These are phyloP conservation scores for Suillus paluster DNA, from an alignment of 768 basidiomycete genomes.

Conservation along the genomic window DNA sequence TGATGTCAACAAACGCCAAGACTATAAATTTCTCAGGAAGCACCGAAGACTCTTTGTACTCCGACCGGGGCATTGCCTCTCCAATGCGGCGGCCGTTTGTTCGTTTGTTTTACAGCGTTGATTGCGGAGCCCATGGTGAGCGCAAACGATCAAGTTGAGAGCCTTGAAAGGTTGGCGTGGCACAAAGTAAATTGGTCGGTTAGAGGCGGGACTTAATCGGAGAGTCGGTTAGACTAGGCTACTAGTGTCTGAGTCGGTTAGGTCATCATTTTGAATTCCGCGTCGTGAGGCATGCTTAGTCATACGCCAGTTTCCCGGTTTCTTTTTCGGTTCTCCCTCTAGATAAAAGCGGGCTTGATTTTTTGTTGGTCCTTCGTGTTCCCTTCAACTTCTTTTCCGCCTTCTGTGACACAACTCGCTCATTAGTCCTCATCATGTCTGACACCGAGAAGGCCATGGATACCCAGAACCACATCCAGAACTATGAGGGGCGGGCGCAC, in stretches of 20 bases:
- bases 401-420: background rate
- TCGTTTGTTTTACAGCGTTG: background rate
- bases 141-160: background rate
- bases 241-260: background rate
- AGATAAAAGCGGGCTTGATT: background rate
- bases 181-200: background rate
- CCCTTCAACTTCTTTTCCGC: background rate
- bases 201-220: no score
- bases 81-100: background rate
- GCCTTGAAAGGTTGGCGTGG: background rate
- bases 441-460: conserved; percentile 43
- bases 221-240: background rate
- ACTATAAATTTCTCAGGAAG: background rate
- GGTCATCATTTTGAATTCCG: background rate
- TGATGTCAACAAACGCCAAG: background rate
- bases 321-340: background rate
- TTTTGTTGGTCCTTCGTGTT: background rate
- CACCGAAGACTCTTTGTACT: background rate
- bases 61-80: background rate
- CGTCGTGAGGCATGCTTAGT: background rate
- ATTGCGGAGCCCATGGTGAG: background rate
- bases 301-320: background rate
- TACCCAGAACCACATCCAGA: conserved; percentile 21
- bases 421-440: conserved; percentile 30
- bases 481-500: conserved; percentile 14